phyloP scores from a whole-genome alignment of 257 asterid genomes.

The Przewalskia tangutica region DNA sequence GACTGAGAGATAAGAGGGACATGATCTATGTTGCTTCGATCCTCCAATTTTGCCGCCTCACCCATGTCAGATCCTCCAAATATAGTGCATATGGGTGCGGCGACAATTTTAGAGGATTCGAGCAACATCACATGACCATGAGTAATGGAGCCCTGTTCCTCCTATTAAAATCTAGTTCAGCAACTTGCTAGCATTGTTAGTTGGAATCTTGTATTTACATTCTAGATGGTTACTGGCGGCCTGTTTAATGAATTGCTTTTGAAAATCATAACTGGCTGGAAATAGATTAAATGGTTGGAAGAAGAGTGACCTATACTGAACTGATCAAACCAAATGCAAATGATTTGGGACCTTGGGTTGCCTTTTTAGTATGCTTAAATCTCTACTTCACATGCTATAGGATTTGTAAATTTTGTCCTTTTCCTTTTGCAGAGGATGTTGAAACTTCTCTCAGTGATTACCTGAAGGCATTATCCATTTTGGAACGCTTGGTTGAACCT shows the following conservation, averaged over 20 bases:
- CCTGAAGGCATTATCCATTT: conserved; percentile 72
- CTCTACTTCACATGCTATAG: neutral
- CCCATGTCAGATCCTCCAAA: neutral
- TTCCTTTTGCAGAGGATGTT: conserved; percentile 60
- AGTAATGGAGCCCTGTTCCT: neutral
- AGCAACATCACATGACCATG: neutral
- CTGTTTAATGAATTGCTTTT: neutral
- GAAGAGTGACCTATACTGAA: neutral
- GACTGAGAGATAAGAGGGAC: neutral
- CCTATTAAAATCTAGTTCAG: neutral
- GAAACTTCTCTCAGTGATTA: conserved; percentile 94
- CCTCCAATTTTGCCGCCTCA: neutral
- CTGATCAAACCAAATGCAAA: neutral
- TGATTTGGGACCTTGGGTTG: neutral
- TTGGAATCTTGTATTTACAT: neutral
- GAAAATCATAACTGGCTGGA: neutral
- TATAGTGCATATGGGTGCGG: neutral
- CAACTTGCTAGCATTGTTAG: neutral
- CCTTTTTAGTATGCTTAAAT: neutral
- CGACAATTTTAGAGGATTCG: neutral
- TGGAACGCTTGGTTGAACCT: conserved; percentile 80
- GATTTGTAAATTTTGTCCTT: neutral
- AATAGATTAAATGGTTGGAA: neutral
- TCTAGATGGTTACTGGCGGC: neutral
- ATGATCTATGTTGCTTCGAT: neutral